Evolutionary conservation across 2,329 filamentous ascomycete species (phyloP).

Genomic region (Neofusicoccum cordaticola): DNA sequence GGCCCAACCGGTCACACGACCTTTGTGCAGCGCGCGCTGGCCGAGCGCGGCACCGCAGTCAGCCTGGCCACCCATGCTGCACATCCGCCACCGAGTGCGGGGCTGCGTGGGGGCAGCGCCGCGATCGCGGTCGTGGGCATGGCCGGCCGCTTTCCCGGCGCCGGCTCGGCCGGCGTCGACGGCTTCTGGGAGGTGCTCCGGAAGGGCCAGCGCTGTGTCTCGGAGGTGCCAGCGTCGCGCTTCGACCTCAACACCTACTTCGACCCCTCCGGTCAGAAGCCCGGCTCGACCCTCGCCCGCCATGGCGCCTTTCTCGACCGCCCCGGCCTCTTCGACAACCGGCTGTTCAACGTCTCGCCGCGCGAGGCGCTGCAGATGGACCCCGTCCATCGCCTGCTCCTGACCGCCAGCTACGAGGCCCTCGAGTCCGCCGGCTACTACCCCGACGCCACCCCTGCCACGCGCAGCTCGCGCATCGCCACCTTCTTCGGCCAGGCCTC

Average conservation of each 20-base stretch:
- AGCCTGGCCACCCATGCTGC: no score
- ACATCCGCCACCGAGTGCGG: no score
- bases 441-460: not conserved
- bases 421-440: constrained; percentile 22
- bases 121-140: constrained; percentile 25
- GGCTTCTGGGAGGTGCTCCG: constrained; percentile 45
- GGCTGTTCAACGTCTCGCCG: constrained; percentile 22
- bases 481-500: constrained; percentile 22
- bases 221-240: constrained; percentile 9
- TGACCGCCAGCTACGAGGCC: constrained; percentile 22
- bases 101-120: no score
- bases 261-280: not conserved
- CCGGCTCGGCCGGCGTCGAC: constrained; percentile 59
- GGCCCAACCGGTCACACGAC: no score
- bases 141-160: constrained; percentile 33
- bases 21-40: no score
- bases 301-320: constrained; percentile 21
- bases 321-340: constrained; percentile 20
- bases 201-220: constrained; percentile 31
- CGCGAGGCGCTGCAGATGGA: constrained; percentile 23
- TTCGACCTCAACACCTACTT: not conserved
- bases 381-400: constrained; percentile 22
- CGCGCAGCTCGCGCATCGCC: constrained; percentile 26
- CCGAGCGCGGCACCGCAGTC: no score
- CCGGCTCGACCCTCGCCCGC: not conserved